Evolutionary conservation across 1,284 basidiomycete genomes (phyloP), one percentile per base, ranked within the genome.

Genomic region (Cutaneotrichosporon cyanovorans): DNA sequence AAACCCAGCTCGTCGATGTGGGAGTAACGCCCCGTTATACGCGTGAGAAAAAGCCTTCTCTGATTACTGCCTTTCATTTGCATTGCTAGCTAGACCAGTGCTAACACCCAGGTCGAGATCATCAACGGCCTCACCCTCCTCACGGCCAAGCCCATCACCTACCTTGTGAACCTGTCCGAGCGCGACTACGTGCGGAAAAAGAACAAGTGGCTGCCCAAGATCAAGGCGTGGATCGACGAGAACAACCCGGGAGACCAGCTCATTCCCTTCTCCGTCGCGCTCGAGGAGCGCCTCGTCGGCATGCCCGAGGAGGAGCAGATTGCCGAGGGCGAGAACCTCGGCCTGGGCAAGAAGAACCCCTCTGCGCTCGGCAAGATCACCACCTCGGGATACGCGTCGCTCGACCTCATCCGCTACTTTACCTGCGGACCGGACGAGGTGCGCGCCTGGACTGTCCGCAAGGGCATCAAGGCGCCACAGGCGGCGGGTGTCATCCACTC

Each of bases 121-220:
- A 87, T 99, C 74, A 99, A 99, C 75, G 74, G 81, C 39, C 81
- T 98, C 43, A 80, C 83, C 61, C 82, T 99, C 20, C 79, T 99
- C 41, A 97, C 93, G 19, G 92, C 95, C 53, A 98, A 98, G 71
- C 88, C 93, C 37, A 90, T 98, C 58, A 96, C 87, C 47, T 98
- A 98, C 76, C 85, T 99, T 39, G 90, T 98, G 73, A 99, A 99
- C 75, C 76, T 99, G 44, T 91, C 87, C 53, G 93, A 98, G 73
- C 81, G 81, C 58, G 95, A 99, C 73, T 99, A 89, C 66, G 76
- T 89, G 50, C 83, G 95, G 53, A 96, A 95, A 76, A 98, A 97
- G 83, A 98, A 97, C 78, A 98, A 97, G 77, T 98, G 93, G 91
- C 75, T 98, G 22, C 79, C 92, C 20, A 96, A 96, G 76, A 98